Evolutionary conservation across 345 rosid species (phyloP).

Genomic region (Viola odorata): DNA sequence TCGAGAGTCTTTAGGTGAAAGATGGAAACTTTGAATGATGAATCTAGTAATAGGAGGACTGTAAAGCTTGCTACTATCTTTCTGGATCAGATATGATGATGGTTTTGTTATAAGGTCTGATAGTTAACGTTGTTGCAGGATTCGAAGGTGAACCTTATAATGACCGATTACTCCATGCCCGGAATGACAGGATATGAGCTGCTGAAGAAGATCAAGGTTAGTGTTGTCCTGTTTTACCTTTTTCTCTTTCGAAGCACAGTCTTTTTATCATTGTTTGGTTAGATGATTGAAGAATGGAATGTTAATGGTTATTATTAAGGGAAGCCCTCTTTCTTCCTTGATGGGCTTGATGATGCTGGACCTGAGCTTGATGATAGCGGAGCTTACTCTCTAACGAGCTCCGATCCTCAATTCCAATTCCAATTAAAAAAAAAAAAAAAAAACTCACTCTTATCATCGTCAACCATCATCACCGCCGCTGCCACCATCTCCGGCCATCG

Average conservation of each 20-base stretch:
- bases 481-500: too few species aligned
- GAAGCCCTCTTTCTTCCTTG: too few species aligned
- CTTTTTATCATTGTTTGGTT: not conserved
- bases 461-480: too few species aligned
- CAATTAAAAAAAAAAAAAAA: too few species aligned
- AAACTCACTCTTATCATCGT: too few species aligned
- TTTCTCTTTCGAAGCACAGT: not conserved
- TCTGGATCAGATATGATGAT: not conserved
- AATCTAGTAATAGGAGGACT: too few species aligned
- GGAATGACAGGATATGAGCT: constrained; percentile 86
- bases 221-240: not conserved
- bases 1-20: not conserved
- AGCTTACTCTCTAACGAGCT: too few species aligned
- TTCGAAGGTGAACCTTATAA: constrained; percentile 66
- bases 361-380: too few species aligned
- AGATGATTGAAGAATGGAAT: too few species aligned
- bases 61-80: not conserved
- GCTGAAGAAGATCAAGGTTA: constrained; percentile 68
- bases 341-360: too few species aligned
- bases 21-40: not conserved
- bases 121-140: constrained; percentile 31
- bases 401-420: too few species aligned
- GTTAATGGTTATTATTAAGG: too few species aligned
- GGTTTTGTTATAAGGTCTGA: not conserved
- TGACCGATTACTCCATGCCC: constrained; percentile 85